Evolutionary conservation across 2,329 filamentous ascomycete genomes (phyloP).

Genomic region (Periconia macrospinosa): DNA sequence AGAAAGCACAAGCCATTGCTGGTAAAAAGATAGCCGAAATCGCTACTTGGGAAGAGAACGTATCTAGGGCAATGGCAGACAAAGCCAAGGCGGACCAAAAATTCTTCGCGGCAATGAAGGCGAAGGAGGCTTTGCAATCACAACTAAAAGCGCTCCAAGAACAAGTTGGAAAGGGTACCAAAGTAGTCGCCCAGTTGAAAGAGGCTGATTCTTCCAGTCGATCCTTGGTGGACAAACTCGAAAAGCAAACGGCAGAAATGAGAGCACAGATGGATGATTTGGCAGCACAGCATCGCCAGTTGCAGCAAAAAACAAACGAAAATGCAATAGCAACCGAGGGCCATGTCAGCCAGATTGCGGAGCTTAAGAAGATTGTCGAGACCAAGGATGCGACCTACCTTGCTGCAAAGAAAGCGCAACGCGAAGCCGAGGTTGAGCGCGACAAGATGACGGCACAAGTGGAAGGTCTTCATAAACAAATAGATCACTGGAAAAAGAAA

Average conservation of each 20-base stretch:
- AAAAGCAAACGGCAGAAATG: conserved; percentile 86
- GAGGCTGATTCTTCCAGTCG: conserved; percentile 81
- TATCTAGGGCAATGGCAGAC: conserved; percentile 74
- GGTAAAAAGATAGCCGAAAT: conserved; percentile 85
- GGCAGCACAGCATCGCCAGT: conserved; percentile 70
- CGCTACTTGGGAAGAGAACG: conserved; percentile 73
- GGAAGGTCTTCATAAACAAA: conserved; percentile 77
- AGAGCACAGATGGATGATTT: conserved; percentile 76
- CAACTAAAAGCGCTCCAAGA: conserved; percentile 78
- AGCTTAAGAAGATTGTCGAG: conserved; percentile 73
- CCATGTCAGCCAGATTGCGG: conserved; percentile 72
- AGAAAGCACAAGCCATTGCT: conserved; percentile 80
- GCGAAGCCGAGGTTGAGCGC: conserved; percentile 69
- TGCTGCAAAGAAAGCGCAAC: conserved; percentile 63
- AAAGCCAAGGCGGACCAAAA: conserved; percentile 98
- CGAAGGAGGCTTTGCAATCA: conserved; percentile 80
- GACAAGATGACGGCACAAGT: conserved; percentile 79
- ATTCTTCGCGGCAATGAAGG: conserved; percentile 94
- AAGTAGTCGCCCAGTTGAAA: conserved; percentile 92
- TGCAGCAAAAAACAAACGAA: conserved; percentile 74
- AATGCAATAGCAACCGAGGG: conserved; percentile 70
- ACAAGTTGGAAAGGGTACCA: conserved; percentile 87
- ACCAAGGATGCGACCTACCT: conserved; percentile 72
- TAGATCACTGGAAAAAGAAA: conserved; percentile 85
- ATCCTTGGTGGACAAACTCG: conserved; percentile 76